phyloP scores from a whole-genome alignment of 371 early-diverging fungal species.

The Mucor lusitanicus region DNA sequence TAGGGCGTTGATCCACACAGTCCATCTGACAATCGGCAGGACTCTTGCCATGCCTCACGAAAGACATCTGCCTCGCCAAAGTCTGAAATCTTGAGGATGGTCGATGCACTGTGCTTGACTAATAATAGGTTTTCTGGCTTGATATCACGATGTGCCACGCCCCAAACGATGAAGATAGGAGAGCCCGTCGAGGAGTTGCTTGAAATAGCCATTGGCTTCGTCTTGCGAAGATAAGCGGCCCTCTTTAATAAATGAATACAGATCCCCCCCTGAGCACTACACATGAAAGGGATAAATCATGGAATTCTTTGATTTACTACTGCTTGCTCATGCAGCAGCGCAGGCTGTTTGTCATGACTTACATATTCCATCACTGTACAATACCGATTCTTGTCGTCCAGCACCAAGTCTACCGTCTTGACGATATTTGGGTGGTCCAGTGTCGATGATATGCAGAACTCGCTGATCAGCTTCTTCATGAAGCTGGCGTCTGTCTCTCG shows the following conservation, averaged over 20 bases:
- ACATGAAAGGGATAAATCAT: conserved; percentile 10
- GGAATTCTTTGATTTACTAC: neutral
- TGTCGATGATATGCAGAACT: conserved; percentile 71
- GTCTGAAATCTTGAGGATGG: conserved; percentile 92
- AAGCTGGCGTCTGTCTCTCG: conserved; percentile 60
- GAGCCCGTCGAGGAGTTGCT: conserved; percentile 94
- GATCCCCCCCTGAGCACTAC: conserved; percentile 64
- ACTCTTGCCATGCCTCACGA: conserved; percentile 71
- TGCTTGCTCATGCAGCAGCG: neutral
- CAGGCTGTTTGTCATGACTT: conserved; percentile 12
- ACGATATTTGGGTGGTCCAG: conserved; percentile 70
- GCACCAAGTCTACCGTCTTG: conserved; percentile 68
- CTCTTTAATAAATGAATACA: conserved; percentile 52
- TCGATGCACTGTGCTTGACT: conserved; percentile 76
- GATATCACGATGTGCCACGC: conserved; percentile 87
- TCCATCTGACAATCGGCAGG: conserved; percentile 67
- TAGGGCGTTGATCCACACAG: conserved; percentile 89
- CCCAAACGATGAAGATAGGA: conserved; percentile 94
- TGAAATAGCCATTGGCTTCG: conserved; percentile 55
- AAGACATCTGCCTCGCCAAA: conserved; percentile 96
- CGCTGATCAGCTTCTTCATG: conserved; percentile 66
- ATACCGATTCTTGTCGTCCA: conserved; percentile 51
- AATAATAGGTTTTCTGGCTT: conserved; percentile 93
- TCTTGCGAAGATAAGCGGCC: conserved; percentile 34
- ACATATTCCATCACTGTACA: conserved; percentile 74